Evolutionary conservation across 164 flowering plant species (phyloP), one percentile per base, ranked within the genome.

Genomic region (Vitis amurensis): DNA sequence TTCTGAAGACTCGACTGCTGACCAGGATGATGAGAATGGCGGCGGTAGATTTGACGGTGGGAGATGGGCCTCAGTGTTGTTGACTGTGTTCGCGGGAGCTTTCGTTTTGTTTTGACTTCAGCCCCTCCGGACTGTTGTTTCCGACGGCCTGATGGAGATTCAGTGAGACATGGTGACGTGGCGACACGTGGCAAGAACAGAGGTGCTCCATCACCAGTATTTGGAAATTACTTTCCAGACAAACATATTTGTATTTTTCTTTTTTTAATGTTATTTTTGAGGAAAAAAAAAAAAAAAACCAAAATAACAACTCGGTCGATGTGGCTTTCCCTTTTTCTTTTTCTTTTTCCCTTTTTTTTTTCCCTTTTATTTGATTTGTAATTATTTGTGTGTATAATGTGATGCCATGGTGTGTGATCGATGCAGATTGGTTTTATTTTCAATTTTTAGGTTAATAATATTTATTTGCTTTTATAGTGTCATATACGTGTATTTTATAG

Each of bases 1-100:
- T 7, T 9, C 71, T 52, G 80, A 62, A 5, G 84, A 79, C 63
- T 51, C 58, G 71, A 69, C 69, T 62, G 81, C 83, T 3, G 81
- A 71, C 9, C 6, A 31, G 44, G 7, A 6, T 6, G 60, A 73
- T 14, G 57, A 66, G 1, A 71, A 69, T 52, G 82, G 68, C 1
- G 74, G 52, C 1, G 64, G 29, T 0, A 52, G 59, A 55, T 31
- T 76, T 30, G 53, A 44, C 61, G 78, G 77, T 16, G 76, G 66
- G 67, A 75, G 77, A 66, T 63, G 74, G 56, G 9, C 64, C 7
- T 4, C 49, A 53, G 61, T 61, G 50, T 27, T 67, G 6, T 23
- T 71, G 19, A 64, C 70, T 48, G 50, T 79, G 77, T 73, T 75
- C 12, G 15, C 78, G 50, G 80, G 76, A n/a, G 61, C 69, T 10